These are phyloP conservation scores for Diospyros lotus DNA, from an alignment of 148 eudicot species.

Conservation along the genomic window DNA sequence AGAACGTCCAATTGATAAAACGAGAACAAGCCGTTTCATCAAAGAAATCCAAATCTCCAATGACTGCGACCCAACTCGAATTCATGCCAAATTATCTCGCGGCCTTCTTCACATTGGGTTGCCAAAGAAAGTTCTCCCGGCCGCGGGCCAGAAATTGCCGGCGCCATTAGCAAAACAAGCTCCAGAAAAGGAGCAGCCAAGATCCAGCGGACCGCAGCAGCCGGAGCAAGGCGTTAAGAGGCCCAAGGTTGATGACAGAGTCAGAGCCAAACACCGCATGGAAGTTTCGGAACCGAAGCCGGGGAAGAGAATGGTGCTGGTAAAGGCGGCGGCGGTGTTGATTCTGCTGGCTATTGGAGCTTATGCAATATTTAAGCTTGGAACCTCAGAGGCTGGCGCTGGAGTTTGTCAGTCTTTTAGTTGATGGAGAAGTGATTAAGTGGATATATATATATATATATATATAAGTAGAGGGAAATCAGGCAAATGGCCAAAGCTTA, in stretches of 20 bases:
- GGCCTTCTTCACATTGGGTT: slow-evolving; percentile 40
- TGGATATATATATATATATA: no score
- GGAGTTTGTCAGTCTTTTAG: no score
- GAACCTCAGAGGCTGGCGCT: no score
- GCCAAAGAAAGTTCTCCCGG: slow-evolving; percentile 28
- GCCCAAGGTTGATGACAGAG: no score
- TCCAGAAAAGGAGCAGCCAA: neutral
- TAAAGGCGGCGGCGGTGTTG: neutral
- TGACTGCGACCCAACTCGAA: slow-evolving; percentile 29
- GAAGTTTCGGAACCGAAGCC: neutral
- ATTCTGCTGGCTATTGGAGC: neutral
- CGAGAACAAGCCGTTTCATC: slow-evolving; percentile 28
- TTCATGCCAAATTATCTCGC: slow-evolving; percentile 41
- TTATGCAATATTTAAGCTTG: neutral
- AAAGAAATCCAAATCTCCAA: slow-evolving; percentile 41
- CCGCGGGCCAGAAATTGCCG: slow-evolving; percentile 2
- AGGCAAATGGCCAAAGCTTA: no score
- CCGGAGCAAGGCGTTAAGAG: neutral
- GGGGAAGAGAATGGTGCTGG: neutral
- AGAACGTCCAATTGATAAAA: slow-evolving; percentile 28
- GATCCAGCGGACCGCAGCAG: no score
- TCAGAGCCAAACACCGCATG: neutral
- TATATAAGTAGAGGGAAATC: no score
- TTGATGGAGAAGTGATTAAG: no score
- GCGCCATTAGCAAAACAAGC: neutral